These are phyloP conservation scores for Vigna hirtella DNA, from an alignment of 306 rosid genomes.

Conservation along the genomic window DNA sequence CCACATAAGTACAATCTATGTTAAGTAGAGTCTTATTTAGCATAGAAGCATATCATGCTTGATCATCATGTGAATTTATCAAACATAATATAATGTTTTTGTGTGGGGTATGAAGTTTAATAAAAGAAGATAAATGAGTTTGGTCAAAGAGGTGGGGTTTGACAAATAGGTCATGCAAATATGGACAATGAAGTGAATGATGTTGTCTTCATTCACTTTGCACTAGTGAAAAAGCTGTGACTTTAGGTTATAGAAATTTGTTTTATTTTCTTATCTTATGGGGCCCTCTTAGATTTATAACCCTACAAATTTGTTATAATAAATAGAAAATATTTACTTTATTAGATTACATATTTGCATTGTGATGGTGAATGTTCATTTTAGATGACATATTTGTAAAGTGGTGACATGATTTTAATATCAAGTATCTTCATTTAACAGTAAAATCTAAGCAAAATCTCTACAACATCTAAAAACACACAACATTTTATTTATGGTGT, in stretches of 20 bases:
- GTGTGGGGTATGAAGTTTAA: conserved; percentile 15
- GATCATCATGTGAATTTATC: background rate
- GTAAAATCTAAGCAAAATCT: too few species aligned
- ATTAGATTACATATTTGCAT: background rate
- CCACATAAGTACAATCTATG: too few species aligned
- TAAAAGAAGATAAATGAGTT: conserved; percentile 1
- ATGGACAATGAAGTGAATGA: conserved; percentile 48
- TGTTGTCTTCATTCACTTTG: conserved; percentile 51
- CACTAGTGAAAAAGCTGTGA: conserved; percentile 17
- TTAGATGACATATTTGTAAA: too few species aligned
- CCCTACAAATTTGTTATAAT: conserved; percentile 16
- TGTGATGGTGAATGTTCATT: background rate
- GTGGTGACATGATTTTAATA: conserved; percentile 27
- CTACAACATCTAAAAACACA: too few species aligned
- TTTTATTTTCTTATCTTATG: conserved; percentile 17
- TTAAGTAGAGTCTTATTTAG: background rate
- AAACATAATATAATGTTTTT: background rate
- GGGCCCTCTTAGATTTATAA: conserved; percentile 10
- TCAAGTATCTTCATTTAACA: background rate
- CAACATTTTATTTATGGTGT: too few species aligned
- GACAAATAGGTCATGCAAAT: conserved; percentile 38
- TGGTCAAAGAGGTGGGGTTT: conserved; percentile 56
- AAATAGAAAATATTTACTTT: conserved; percentile 22
- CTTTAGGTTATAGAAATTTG: conserved; percentile 16
- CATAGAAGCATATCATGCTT: background rate